Base-by-base conservation (phyloP, 2,329 filamentous ascomycete genomes). In the Anisogramma anomala region DNA sequence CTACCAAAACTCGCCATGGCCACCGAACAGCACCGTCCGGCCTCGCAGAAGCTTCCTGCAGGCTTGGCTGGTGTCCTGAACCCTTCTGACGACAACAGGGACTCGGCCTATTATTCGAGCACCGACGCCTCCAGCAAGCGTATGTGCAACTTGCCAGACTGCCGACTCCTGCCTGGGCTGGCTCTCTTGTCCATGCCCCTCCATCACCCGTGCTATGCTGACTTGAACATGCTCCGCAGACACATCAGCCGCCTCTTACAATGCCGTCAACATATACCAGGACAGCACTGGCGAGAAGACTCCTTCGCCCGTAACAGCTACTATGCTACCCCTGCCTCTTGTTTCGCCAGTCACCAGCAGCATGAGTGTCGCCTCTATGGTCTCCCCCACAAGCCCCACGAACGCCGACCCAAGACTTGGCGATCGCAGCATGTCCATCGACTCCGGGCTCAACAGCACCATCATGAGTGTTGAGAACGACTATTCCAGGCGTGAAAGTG, bases 401-500 rank as follows among this genome's bases (percentile, higher is more conserved):
- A 62, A 57, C 49, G 53, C 53, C 10, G 65, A 68, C 20, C 57
- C 61, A 13, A 61, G 65, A 18, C 67, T 69, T 36, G 66, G 65
- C 48, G 57, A 66, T 20, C 62, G 64, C 6, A 62, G 59, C 3
- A 55, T 60, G 45, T 67, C 65, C 3, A 48, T 66, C 8, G 65
- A 67, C 20, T 63, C 63, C 20, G 54, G 51, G 7, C 56, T 57
- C 8, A 58, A 56, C 48, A 55, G 58, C 41, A 50, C 52, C 15
- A 48, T 53, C 14, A 50, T 63, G 54, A 50, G 53, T 31, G 48
- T 52, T 15, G 60, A 56, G 19, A 57, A 60, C 22, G 58, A 63
- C 62, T 2, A 69, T 79, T 36, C 79, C 35, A 72, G 82, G 43
- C 74, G 84, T 39, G 84, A 85, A 61, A 88, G 83, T 52, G 80